Evolutionary conservation across 768 basidiomycete species (phyloP).

Genomic region (Rhodotorula diobovata): DNA sequence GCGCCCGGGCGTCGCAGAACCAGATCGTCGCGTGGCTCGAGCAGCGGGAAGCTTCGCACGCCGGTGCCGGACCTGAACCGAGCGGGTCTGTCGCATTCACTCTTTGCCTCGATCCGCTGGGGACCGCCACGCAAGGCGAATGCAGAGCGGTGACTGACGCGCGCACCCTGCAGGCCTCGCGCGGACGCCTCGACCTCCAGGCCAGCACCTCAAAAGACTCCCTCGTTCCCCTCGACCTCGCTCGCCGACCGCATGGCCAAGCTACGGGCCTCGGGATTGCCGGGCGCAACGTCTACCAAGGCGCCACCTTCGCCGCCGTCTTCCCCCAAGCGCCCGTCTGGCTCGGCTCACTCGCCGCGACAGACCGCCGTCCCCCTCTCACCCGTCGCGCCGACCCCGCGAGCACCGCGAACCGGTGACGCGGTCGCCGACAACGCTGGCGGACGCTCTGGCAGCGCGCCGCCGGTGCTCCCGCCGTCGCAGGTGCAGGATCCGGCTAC

Average conservation of each 20-base stretch:
- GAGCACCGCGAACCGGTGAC: neutral
- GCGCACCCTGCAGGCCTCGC: neutral
- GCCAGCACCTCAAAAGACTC: neutral
- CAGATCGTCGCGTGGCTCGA: slow-evolving; percentile 11
- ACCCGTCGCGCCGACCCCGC: neutral
- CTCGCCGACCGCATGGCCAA: slow-evolving; percentile 16
- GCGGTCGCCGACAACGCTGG: slow-evolving; percentile 15
- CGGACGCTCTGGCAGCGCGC: slow-evolving; percentile 22
- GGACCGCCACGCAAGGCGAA: too few species aligned
- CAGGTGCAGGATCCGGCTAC: slow-evolving; percentile 6
- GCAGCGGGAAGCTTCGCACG: neutral
- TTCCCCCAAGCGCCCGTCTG: slow-evolving; percentile 5
- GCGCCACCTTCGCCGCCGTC: neutral
- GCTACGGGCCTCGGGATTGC: neutral
- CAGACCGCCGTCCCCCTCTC: neutral
- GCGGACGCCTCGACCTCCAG: neutral
- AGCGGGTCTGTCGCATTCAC: too few species aligned
- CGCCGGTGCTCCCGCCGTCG: slow-evolving; percentile 7
- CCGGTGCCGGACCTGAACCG: too few species aligned
- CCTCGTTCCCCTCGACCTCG: neutral
- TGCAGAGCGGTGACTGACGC: neutral
- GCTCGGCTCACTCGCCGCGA: neutral
- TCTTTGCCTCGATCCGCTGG: too few species aligned
- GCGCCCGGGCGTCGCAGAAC: neutral
- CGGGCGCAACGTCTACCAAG: neutral